phyloP scores from a whole-genome alignment of 768 basidiomycete species.

The Kwoniella sp. region DNA sequence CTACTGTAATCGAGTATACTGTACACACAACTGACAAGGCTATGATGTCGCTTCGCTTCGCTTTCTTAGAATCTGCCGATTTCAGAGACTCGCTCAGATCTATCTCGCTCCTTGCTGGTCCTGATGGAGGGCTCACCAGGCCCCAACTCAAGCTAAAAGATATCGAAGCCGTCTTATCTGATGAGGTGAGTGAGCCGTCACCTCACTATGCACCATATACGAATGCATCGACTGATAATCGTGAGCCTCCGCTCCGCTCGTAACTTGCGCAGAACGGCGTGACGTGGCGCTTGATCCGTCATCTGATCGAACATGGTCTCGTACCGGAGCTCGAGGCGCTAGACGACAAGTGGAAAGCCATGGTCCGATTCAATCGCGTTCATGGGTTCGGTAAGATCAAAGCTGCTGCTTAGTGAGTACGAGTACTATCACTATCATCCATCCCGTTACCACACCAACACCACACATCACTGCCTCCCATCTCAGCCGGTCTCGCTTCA shows the following conservation, averaged over 20 bases:
- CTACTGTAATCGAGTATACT: too few species aligned
- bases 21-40: too few species aligned
- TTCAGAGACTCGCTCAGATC: conserved; percentile 28
- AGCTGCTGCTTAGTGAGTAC: conserved; percentile 38
- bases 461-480: too few species aligned
- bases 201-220: too few species aligned
- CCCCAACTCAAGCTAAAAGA: conserved; percentile 35
- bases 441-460: neutral
- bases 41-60: too few species aligned
- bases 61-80: conserved; percentile 12
- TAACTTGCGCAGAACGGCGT: conserved; percentile 51
- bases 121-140: conserved; percentile 22
- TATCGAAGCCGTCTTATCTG: conserved; percentile 41
- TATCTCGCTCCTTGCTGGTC: conserved; percentile 31
- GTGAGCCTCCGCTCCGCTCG: too few species aligned
- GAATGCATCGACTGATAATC: too few species aligned
- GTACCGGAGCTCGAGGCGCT: conserved; percentile 36
- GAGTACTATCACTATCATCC: too few species aligned
- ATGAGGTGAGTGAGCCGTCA: conserved; percentile 40
- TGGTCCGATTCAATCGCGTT: conserved; percentile 41
- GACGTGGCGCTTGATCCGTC: conserved; percentile 43
- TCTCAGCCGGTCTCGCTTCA: too few species aligned
- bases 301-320: conserved; percentile 38
- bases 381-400: conserved; percentile 43
- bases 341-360: conserved; percentile 26